Percentiles rank a stretch among this genome's conserved stretches.
Evolutionary conservation across 2,329 filamentous ascomycete genomes (phyloP).

Genomic region (Bipolaris sorokiniana): DNA sequence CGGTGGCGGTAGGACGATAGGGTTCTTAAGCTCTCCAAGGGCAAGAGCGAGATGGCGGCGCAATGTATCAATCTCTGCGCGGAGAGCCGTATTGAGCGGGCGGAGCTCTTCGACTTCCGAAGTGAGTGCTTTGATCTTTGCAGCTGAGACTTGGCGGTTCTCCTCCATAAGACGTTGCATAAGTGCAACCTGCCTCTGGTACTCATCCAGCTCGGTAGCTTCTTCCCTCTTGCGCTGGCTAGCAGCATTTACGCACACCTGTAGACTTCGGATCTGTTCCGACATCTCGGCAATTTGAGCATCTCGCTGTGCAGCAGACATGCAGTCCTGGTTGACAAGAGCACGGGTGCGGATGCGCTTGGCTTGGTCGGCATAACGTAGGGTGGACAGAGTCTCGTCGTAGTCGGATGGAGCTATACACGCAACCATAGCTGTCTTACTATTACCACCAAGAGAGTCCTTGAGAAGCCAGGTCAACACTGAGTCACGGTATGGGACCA

Average conservation of each 20-base stretch:
- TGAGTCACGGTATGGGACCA: conserved; percentile 93
- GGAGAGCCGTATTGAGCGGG: conserved; percentile 63
- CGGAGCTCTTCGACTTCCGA: conserved; percentile 57
- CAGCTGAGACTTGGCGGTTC: conserved; percentile 84
- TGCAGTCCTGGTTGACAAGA: conserved; percentile 92
- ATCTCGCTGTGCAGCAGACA: conserved; percentile 90
- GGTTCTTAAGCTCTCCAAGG: conserved; percentile 85
- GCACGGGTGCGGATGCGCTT: conserved; percentile 96
- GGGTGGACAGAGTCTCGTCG: conserved; percentile 93
- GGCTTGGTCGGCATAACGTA: conserved; percentile 96
- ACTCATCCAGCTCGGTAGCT: conserved; percentile 88
- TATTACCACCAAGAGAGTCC: conserved; percentile 94
- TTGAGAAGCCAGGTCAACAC: conserved; percentile 86
- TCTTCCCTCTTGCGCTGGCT: conserved; percentile 75
- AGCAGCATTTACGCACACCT: conserved; percentile 70
- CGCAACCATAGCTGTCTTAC: conserved; percentile 98
- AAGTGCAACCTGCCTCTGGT: conserved; percentile 84
- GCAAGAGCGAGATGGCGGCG: conserved; percentile 87
- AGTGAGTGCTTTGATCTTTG: conserved; percentile 85
- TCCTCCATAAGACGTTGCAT: conserved; percentile 99
- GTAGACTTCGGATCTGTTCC: conserved; percentile 86
- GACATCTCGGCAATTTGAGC: conserved; percentile 94
- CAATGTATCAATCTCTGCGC: conserved; percentile 79
- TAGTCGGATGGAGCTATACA: conserved; percentile 96
- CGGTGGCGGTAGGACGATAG: conserved; percentile 68